Conservation (phyloP, 768 basidiomycete species). For the Leccinum aurantiacum region DNA sequence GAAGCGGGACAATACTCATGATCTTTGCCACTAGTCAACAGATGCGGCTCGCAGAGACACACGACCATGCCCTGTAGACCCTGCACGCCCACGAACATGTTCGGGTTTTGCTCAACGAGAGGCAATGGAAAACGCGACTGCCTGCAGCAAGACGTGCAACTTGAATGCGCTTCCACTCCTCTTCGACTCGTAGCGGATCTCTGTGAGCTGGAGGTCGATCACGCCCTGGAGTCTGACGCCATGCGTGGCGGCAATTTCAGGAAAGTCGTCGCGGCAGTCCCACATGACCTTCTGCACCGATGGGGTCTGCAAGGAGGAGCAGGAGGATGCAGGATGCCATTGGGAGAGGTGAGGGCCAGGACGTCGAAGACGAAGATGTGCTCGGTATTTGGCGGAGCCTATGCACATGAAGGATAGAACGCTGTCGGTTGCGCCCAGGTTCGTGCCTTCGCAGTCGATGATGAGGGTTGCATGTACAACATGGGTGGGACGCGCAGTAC, state of each 20-base stretch:
- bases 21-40: constrained; percentile 32
- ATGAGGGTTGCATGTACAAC: constrained; percentile 20
- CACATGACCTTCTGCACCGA: constrained; percentile 40
- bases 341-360: constrained; percentile 25
- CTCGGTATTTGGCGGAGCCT: constrained; percentile 29
- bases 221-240: constrained; percentile 32
- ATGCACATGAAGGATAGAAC: constrained; percentile 38
- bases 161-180: constrained; percentile 28
- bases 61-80: constrained; percentile 32
- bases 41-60: constrained; percentile 27
- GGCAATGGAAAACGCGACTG: constrained; percentile 24
- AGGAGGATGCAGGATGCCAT: constrained; percentile 21
- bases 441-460: constrained; percentile 42
- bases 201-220: constrained; percentile 43
- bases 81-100: constrained; percentile 27
- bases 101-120: constrained; percentile 24
- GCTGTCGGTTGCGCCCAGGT: constrained; percentile 33
- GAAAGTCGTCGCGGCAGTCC: constrained; percentile 43
- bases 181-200: constrained; percentile 30
- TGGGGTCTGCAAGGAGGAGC: constrained; percentile 28
- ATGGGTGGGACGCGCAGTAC: constrained; percentile 16
- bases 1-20: constrained; percentile 23
- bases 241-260: constrained; percentile 34
- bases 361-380: constrained; percentile 40
- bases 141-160: constrained; percentile 26